Evolutionary conservation across 192 early-diverging fungal genomes (phyloP).

Genomic region (Gaertneriomyces semiglobifer): DNA sequence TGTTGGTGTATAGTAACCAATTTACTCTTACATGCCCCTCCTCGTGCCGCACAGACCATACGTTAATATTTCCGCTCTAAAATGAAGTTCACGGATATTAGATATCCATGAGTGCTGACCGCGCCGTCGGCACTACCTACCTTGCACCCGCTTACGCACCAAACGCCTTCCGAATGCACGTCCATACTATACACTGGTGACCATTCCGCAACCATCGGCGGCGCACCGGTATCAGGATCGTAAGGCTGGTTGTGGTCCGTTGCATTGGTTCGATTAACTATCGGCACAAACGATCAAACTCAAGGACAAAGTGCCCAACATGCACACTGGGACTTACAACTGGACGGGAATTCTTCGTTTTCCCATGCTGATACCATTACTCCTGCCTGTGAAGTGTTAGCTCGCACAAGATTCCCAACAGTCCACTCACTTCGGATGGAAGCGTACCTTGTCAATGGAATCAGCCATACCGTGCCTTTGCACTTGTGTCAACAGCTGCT

Average conservation of each 20-base stretch:
- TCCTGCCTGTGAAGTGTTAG: conserved; percentile 50
- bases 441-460: conserved; percentile 65
- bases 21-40: conserved; percentile 66
- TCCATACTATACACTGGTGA: conserved; percentile 91
- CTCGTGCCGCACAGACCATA: conserved; percentile 88
- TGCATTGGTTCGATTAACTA: not conserved
- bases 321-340: conserved; percentile 7
- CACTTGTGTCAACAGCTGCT: conserved; percentile 71
- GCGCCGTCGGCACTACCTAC: conserved; percentile 20
- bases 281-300: not conserved
- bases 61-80: conserved; percentile 76
- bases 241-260: too few relatives aligned
- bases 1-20: not conserved
- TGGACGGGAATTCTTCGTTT: conserved; percentile 66
- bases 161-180: conserved; percentile 89
- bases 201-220: conserved; percentile 34
- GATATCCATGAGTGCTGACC: conserved; percentile 1
- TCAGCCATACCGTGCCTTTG: conserved; percentile 86
- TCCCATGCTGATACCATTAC: conserved; percentile 80
- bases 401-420: not conserved
- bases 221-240: not conserved
- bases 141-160: conserved; percentile 74
- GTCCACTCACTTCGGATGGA: not conserved
- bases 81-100: not conserved
- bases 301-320: not conserved